Evolutionary conservation across 371 early-diverging fungal species (phyloP).

Genomic region (Rhizomucor miehei): DNA sequence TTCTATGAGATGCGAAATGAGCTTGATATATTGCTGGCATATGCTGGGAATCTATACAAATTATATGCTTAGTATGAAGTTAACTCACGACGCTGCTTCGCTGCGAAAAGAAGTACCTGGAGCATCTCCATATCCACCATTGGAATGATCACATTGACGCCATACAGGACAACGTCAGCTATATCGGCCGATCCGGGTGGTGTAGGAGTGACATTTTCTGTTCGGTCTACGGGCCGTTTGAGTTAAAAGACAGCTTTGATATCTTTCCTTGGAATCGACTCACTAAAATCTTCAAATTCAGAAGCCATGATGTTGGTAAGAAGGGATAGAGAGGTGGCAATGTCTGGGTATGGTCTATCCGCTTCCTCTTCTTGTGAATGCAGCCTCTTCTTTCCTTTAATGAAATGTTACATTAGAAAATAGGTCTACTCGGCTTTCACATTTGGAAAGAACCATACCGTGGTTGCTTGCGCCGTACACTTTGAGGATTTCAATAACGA

Average conservation of each 20-base stretch:
- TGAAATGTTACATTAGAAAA: neutral
- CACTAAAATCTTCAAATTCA: conserved; percentile 55
- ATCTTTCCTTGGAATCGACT: conserved; percentile 6
- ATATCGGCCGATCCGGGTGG: conserved; percentile 35
- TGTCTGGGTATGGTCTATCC: conserved; percentile 68
- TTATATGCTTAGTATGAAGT: neutral
- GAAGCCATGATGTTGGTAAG: conserved; percentile 60
- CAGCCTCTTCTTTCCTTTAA: conserved; percentile 49
- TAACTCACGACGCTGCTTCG: neutral
- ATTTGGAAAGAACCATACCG: conserved; percentile 24
- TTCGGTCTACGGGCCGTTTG: conserved; percentile 2
- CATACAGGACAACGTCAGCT: conserved; percentile 69
- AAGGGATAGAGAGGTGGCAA: conserved; percentile 59
- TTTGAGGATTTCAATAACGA: conserved; percentile 48
- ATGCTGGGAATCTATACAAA: conserved; percentile 59
- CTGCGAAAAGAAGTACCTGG: conserved; percentile 36
- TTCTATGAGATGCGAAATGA: conserved; percentile 65
- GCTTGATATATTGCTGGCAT: conserved; percentile 64
- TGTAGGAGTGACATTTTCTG: conserved; percentile 8
- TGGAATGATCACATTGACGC: conserved; percentile 66
- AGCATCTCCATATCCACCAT: conserved; percentile 74
- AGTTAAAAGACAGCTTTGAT: neutral
- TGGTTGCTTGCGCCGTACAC: conserved; percentile 50
- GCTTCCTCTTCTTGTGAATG: conserved; percentile 57
- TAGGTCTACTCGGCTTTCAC: no score